Evolutionary conservation across 164 flowering plant genomes (phyloP), one percentile per base, ranked within the genome.

Genomic region (Sextonia rubra): DNA sequence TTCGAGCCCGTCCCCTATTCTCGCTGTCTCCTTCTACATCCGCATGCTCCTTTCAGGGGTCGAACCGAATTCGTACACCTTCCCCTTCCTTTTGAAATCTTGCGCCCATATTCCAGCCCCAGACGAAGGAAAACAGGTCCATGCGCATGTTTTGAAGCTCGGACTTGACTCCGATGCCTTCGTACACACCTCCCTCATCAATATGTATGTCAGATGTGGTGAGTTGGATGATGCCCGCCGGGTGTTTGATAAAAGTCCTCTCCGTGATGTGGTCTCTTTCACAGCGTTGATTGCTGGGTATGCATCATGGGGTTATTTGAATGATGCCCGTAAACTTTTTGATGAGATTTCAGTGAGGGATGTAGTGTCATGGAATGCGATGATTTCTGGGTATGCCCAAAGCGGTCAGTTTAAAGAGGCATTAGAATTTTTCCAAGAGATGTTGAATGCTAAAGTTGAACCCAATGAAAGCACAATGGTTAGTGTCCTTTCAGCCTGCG

Each of bases 301-400:
- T 75, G 80, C 79, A 0, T 75, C 79, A 0, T 49, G 47, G 70
- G 94, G 97, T 4, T 77, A 49, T 70, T 15, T 91, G 79, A 85
- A 84, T 22, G 85, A 86, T n/a, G 97, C 98, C 0, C 77, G 84
- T 3, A 15, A 69, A 27, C 71, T 93, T 24, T 93, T 93, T 68
- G 91, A 87, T 78, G 85, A 80, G 75, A 91, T 91, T 26, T 87
- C 89, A 44, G 79, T 73, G 3, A 86, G 83, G 76, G 92, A 93
- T 81, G 86, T 81, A 17, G 90, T 91, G 26, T 82, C 90, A 1
- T 91, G 95, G 93, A 93, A 91, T 80, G 93, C 93, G 8, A 89
- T 93, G 83, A 89, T 91, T 75, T 73, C 98, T 0, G 93, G 92
- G 20, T 87, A 86, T 77, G 84, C 82, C 25, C 89, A 83, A 71